These are phyloP conservation scores for Penicillium longicatenatum DNA, from an alignment of 495 filamentous ascomycete species.

Conservation along the genomic window DNA sequence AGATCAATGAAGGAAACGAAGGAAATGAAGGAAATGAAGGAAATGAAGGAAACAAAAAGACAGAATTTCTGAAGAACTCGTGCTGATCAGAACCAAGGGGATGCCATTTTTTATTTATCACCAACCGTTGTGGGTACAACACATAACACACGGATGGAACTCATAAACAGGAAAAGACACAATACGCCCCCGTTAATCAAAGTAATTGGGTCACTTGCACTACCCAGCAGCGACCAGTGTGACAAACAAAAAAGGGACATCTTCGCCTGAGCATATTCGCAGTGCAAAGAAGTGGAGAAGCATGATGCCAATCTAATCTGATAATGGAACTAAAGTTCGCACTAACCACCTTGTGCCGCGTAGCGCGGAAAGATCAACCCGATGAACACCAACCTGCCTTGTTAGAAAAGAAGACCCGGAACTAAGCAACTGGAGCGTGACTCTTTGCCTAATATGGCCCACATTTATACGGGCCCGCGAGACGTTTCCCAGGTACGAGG, in stretches of 20 bases:
- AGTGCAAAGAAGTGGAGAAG: background rate
- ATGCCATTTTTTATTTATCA: background rate
- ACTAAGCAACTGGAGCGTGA: background rate
- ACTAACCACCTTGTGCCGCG: background rate
- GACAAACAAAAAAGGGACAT: background rate
- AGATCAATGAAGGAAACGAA: background rate
- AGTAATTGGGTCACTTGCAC: background rate
- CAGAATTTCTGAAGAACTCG: background rate
- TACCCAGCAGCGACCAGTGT: background rate
- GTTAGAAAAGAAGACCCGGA: background rate
- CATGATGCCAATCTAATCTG: background rate
- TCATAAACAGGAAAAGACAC: background rate
- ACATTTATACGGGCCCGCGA: background rate
- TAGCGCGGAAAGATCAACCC: background rate
- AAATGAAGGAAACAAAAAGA: too few species aligned
- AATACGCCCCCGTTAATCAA: background rate
- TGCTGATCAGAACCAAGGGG: background rate
- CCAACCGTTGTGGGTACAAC: background rate
- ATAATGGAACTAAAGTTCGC: background rate
- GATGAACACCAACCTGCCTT: background rate
- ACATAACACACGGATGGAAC: background rate
- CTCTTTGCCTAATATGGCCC: background rate
- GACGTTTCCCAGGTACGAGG: background rate
- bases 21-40: too few species aligned
- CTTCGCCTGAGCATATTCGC: background rate